These are phyloP conservation scores for Marchantia polymorpha DNA, from an alignment of 225 moss, liverwort and hornwort genomes.

Conservation along the genomic window DNA sequence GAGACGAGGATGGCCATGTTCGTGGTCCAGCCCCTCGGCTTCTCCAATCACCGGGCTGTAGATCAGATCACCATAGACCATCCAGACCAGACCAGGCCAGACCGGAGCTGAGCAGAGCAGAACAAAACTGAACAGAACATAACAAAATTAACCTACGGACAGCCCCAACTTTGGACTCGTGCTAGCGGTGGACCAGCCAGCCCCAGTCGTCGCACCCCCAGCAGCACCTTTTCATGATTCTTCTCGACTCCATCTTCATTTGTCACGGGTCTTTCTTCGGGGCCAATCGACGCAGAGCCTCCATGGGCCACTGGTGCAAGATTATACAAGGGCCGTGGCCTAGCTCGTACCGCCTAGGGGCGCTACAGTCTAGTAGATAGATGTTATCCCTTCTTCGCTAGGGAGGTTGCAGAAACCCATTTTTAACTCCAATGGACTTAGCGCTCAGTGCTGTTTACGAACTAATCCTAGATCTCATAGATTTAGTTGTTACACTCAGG, in stretches of 20 bases:
- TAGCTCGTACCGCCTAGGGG: not conserved
- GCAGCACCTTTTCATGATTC: not conserved
- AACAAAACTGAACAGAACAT: not conserved
- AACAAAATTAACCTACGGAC: not conserved
- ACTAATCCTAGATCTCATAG: not conserved
- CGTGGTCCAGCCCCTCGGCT: not conserved
- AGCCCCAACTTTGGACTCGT: not conserved
- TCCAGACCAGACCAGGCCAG: not conserved
- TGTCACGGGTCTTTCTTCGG: not conserved
- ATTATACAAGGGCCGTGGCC: not conserved
- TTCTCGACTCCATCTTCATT: not conserved
- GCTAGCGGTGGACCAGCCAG: not conserved
- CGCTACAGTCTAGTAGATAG: not conserved
- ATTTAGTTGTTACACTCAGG: not conserved
- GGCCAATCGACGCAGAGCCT: not conserved
- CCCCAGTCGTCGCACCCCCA: not conserved
- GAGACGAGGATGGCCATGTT: not conserved
- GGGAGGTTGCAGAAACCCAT: constrained; percentile 3
- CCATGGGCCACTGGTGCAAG: not conserved
- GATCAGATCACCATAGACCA: not conserved
- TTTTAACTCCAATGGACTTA: not conserved
- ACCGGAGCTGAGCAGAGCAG: not conserved
- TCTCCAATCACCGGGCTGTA: not conserved
- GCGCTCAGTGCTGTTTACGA: not conserved
- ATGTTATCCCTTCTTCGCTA: not conserved